phyloP scores from a whole-genome alignment of 2,329 filamentous ascomycete genomes.

The Curvularia sp. region DNA sequence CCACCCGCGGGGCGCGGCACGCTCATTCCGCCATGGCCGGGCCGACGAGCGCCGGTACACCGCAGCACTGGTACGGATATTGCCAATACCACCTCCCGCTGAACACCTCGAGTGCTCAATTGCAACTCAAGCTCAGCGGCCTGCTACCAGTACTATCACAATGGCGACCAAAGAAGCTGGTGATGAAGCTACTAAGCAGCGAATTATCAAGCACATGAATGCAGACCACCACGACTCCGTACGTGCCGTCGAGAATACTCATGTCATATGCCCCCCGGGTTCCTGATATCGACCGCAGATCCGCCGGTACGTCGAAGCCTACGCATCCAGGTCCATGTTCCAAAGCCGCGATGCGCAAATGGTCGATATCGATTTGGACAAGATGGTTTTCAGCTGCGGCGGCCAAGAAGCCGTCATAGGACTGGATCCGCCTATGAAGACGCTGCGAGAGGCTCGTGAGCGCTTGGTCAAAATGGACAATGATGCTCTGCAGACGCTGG shows the following conservation, averaged over 20 bases:
- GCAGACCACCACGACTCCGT: conserved; percentile 75
- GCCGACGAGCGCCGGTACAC: conserved; percentile 8
- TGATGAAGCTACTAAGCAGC: conserved; percentile 61
- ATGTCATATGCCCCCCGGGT: background rate
- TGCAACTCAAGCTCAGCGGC: background rate
- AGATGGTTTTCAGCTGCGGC: conserved; percentile 67
- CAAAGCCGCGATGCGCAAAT: conserved; percentile 67
- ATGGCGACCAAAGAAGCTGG: conserved; percentile 48
- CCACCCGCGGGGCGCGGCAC: conserved; percentile 9
- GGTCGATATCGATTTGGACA: conserved; percentile 68
- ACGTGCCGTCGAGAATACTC: conserved; percentile 14
- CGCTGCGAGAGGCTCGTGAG: conserved; percentile 70
- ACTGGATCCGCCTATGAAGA: conserved; percentile 74
- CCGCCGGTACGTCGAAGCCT: conserved; percentile 78
- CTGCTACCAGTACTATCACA: background rate
- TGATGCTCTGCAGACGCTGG: conserved; percentile 66
- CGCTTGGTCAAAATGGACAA: conserved; percentile 77
- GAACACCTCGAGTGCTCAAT: background rate
- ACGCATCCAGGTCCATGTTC: conserved; percentile 63
- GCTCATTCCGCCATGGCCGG: conserved; percentile 19
- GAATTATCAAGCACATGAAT: conserved; percentile 87
- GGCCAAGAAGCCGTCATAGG: conserved; percentile 62
- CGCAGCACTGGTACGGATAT: background rate
- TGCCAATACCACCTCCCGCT: conserved; percentile 5
- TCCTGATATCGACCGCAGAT: conserved; percentile 54